phyloP scores from a whole-genome alignment of 345 rosid species.

The Schrenkiella parvula region DNA sequence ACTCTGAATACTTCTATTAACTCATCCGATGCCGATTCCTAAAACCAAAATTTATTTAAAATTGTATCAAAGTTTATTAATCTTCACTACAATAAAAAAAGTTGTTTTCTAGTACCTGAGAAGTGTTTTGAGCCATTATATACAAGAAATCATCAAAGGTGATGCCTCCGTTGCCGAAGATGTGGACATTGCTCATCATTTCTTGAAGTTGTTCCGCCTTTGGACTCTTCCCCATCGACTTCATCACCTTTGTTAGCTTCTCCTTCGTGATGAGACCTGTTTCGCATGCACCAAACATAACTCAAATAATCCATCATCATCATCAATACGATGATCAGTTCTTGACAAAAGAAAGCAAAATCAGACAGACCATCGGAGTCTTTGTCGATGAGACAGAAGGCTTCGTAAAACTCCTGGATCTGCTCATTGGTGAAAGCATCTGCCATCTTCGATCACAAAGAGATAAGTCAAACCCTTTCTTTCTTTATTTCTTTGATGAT shows the following conservation, averaged over 20 bases:
- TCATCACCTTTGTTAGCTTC: slow-evolving; percentile 32
- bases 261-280: slow-evolving; percentile 32
- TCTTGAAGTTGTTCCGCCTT: slow-evolving; percentile 24
- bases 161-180: slow-evolving; percentile 31
- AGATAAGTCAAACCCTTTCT: slow-evolving; percentile 18
- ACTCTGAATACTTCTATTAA: slow-evolving; percentile 31
- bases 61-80: background rate
- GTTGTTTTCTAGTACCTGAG: too few species aligned
- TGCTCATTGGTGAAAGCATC: slow-evolving; percentile 35
- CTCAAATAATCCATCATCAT: background rate
- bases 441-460: slow-evolving; percentile 22
- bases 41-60: background rate
- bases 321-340: background rate
- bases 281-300: background rate
- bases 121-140: slow-evolving; percentile 35
- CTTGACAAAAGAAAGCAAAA: background rate
- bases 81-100: background rate
- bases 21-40: slow-evolving; percentile 29
- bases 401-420: slow-evolving; percentile 38
- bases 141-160: slow-evolving; percentile 34
- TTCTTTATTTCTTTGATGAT: too few species aligned
- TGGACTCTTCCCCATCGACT: slow-evolving; percentile 34
- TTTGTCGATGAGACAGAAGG: slow-evolving; percentile 38
- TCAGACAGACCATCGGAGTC: slow-evolving; percentile 28
- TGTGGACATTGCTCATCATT: slow-evolving; percentile 33